phyloP scores from a whole-genome alignment of 768 basidiomycete genomes.

The Cystobasidium ongulense region DNA sequence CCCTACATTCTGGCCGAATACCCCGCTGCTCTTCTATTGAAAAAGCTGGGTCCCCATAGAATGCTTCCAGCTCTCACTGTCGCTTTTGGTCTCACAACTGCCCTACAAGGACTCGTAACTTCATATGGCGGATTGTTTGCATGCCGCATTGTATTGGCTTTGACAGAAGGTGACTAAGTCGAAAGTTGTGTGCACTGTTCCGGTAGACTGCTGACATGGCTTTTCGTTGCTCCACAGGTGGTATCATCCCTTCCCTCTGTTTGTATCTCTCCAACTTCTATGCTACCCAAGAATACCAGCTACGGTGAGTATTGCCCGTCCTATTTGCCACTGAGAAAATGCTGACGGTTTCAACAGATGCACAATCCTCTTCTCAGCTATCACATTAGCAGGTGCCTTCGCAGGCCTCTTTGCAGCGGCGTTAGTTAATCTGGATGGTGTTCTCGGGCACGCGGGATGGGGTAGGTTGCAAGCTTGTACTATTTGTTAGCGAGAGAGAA shows the following conservation, averaged over 20 bases:
- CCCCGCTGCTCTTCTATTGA: not conserved
- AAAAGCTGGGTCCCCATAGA: constrained; percentile 12
- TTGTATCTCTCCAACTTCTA: constrained; percentile 14
- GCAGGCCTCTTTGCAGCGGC: constrained; percentile 13
- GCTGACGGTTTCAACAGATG: not conserved
- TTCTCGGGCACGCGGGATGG: constrained; percentile 10
- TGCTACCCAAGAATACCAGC: not conserved
- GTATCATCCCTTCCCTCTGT: not conserved
- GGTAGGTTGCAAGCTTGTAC: not conserved
- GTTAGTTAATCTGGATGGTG: constrained; percentile 8
- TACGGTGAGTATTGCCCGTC: not conserved
- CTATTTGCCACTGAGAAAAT: not conserved
- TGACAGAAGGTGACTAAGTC: constrained; percentile 4
- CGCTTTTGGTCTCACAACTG: constrained; percentile 7
- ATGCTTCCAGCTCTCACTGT: constrained; percentile 13
- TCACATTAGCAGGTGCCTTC: constrained; percentile 10
- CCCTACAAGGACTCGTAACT: constrained; percentile 14
- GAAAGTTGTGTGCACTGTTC: no score
- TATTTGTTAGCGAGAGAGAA: no score
- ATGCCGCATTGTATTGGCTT: not conserved
- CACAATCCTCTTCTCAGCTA: constrained; percentile 18
- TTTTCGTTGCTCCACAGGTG: not conserved
- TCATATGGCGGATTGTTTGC: constrained; percentile 7
- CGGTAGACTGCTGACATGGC: no score
- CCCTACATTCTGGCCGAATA: constrained; percentile 21